Conservation (phyloP, 176 grass and related monocot genomes). For the Musa schizocarpa region DNA sequence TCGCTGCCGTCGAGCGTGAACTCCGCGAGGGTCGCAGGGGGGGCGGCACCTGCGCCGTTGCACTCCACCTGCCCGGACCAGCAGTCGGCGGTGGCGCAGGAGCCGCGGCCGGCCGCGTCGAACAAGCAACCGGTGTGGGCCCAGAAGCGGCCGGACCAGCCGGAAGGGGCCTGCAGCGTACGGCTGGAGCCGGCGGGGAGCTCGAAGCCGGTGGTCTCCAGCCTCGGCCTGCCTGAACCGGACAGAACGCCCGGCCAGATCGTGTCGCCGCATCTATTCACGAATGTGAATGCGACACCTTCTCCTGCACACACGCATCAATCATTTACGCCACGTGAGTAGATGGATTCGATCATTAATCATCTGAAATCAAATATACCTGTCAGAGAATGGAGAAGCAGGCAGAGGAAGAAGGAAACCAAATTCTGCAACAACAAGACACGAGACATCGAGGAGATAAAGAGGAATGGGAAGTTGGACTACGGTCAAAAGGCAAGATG, state of each 20-base stretch:
- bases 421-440: neutral
- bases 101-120: slow-evolving; percentile 42
- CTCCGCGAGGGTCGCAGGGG: slow-evolving; percentile 69
- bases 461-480: neutral
- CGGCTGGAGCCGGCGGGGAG: slow-evolving; percentile 47
- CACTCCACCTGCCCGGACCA: slow-evolving; percentile 68
- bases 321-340: neutral
- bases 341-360: neutral
- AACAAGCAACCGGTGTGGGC: slow-evolving; percentile 75
- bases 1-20: slow-evolving; percentile 56
- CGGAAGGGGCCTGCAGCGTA: slow-evolving; percentile 41
- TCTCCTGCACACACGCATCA: neutral
- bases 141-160: slow-evolving; percentile 93
- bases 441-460: neutral
- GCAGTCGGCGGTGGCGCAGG: slow-evolving; percentile 80
- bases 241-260: slow-evolving; percentile 87
- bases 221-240: slow-evolving; percentile 58
- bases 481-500: too few species aligned
- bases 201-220: slow-evolving; percentile 66
- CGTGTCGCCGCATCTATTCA: slow-evolving; percentile 67
- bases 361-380: neutral
- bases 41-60: slow-evolving; percentile 43
- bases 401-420: neutral
- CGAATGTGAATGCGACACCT: slow-evolving; percentile 69
- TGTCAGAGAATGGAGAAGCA: neutral